Evolutionary conservation across 2,329 filamentous ascomycete genomes (phyloP), one percentile per base, ranked within the genome.

Genomic region (Helotiales sp.): DNA sequence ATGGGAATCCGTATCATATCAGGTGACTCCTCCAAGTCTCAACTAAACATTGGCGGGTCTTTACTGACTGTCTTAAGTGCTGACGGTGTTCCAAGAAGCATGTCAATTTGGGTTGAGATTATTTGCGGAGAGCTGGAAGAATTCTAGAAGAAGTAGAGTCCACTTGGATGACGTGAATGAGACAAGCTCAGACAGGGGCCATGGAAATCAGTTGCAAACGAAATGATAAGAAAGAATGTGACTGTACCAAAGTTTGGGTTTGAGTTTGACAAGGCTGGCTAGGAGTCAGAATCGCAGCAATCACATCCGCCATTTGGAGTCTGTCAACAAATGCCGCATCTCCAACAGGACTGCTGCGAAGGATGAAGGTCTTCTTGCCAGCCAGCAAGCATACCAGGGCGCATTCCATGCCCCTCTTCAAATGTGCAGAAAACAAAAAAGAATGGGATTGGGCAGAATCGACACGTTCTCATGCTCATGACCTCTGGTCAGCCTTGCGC

Each of bases 201-300:
- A 13, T 30, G 37, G 37, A 20, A 24, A 7, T 22, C 15, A 34
- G 11, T 24, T 17, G 22, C 57, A 26, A 45, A 26, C 6, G 22
- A 47, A 22, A 32, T 15, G 15, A 60, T 47, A 22, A 7, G 13
- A 20, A 13, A 3, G 2, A 11, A 30, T 57, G 32, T 60, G 57
- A 60, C 37, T 30, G 37, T 45, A 30, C 15, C 20, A 24, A 28
- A 37, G 34, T 47, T 37, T 60, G 6, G 11, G 3, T 28, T 43
- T 37, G 47, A 15, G 20, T 24, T 55, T 63, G 58, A 61, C 34
- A 30, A 58, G 58, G 50, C 63, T 52, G 37, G 47, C 22, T 60
- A 24, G 13, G 13, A 3, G 20, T 20, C 17, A 30, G 37, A 28
- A 58, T 15, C 10, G 40, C 15, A 40, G 37, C 34, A 47, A 30